Evolutionary conservation across 352 stramenopile genomes (phyloP), one percentile per base, ranked within the genome.

Genomic region (Phytophthora capsici): DNA sequence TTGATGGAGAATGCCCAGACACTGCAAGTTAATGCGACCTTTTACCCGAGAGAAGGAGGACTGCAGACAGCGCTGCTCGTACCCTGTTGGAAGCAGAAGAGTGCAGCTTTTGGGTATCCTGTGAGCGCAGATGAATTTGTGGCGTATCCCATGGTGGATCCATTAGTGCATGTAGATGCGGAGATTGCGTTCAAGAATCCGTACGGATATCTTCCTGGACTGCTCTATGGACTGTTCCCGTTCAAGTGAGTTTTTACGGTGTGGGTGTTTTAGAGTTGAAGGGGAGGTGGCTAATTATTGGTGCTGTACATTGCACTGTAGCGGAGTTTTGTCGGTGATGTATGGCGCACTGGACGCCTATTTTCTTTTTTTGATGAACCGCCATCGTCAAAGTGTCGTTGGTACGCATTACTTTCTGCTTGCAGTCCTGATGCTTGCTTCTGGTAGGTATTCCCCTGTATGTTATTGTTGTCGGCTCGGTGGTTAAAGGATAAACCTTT

Each of bases 21-120:
- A 28, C 36, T 95, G 14, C 26, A 80, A 3, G 61, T 93, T n/a
- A 44, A 55, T 25, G 70, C 73, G 2, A 69, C 62, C 36, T 94
- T 94, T 40, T 76, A 81, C 16, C 86, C 87, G 6, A 56, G 40
- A 19, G 53, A 59, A 17, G 80, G 62, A 30, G 84, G 86, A 1
- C 58, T 93, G 25, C 86, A 96, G 59, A 76, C 85, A 40, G 83
- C 87, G 28, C 57, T 94, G 37, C 38, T 96, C 4, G 67, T 90
- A 38, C 81, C 86, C 0, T 96, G 88, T 65, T 91, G 83, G 84
- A 93, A 91, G 60, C 86, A 93, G 60, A 94, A 94, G 73, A 84
- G 74, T 54, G 83, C 86, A 30, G 78, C 72, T 8, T 93, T 93
- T 47, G 86, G 86, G 1, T 94, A 91, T 57, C 86, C 84, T 2